These are phyloP conservation scores for Lycium ferocissimum DNA, from an alignment of 257 asterid genomes.

Conservation along the genomic window DNA sequence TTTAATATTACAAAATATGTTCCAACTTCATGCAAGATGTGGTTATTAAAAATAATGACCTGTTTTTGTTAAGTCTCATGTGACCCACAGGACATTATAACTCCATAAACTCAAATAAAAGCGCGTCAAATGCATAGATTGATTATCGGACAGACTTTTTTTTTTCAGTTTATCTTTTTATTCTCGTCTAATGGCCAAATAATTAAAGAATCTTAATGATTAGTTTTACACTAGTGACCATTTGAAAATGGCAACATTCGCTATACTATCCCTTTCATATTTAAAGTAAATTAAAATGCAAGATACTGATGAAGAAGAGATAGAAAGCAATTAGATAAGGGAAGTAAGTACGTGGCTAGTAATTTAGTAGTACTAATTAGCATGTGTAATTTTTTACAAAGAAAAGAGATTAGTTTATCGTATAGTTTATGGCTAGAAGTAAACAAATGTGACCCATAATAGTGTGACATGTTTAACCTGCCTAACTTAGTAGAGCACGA, in stretches of 20 bases:
- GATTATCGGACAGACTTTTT: not conserved
- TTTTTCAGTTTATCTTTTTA: slow-evolving; percentile 14
- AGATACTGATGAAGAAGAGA: slow-evolving; percentile 14
- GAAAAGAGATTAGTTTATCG: not conserved
- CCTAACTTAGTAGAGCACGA: too few relatives aligned
- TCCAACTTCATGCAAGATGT: slow-evolving; percentile 1
- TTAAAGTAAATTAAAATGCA: slow-evolving; percentile 23
- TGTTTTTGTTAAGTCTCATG: slow-evolving; percentile 21
- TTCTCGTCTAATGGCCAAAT: not conserved
- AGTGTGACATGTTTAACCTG: too few relatives aligned
- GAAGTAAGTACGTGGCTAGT: not conserved
- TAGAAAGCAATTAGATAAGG: not conserved
- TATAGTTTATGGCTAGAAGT: too few relatives aligned
- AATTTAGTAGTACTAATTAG: not conserved
- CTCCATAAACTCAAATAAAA: not conserved
- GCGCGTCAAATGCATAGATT: not conserved
- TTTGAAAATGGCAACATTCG: not conserved
- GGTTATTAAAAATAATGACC: not conserved
- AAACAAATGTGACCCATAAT: too few relatives aligned
- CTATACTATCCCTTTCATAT: slow-evolving; percentile 12
- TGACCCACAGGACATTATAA: slow-evolving; percentile 22
- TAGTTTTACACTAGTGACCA: slow-evolving; percentile 10
- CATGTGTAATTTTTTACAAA: not conserved
- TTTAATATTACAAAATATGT: not conserved
- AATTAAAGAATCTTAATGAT: slow-evolving; percentile 30